phyloP scores from a whole-genome alignment of 768 basidiomycete genomes.

The Lepiota venenata region DNA sequence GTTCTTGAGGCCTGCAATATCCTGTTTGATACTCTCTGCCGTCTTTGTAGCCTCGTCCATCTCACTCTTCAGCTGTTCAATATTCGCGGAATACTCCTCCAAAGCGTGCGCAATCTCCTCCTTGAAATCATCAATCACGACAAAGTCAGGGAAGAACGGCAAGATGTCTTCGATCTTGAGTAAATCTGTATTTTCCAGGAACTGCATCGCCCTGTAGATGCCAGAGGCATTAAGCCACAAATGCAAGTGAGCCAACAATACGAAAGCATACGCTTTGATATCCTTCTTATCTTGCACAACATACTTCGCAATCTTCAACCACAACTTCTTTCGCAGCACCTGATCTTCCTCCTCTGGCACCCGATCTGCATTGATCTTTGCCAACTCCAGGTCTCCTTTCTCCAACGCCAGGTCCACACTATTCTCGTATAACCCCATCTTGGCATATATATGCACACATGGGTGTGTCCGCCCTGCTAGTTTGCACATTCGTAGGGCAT shows the following conservation, averaged over 20 bases:
- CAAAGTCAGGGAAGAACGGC: constrained; percentile 99
- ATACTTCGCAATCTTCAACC: constrained; percentile 98
- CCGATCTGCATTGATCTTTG: constrained; percentile 93
- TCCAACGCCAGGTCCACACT: constrained; percentile 93
- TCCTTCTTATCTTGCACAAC: constrained; percentile 98
- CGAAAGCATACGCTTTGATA: constrained; percentile 83
- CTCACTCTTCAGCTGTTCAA: constrained; percentile 84
- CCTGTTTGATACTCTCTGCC: constrained; percentile 91
- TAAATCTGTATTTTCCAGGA: constrained; percentile 90
- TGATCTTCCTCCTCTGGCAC: constrained; percentile 76
- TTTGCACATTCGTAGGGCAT: constrained; percentile 91
- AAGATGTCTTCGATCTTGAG: constrained; percentile 98
- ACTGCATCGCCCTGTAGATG: constrained; percentile 82
- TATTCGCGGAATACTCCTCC: constrained; percentile 91
- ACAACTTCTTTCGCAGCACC: constrained; percentile 85
- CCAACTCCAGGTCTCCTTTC: constrained; percentile 93
- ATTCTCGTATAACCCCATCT: constrained; percentile 97
- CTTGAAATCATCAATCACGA: constrained; percentile 99
- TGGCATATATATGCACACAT: constrained; percentile 95
- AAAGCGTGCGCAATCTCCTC: constrained; percentile 96
- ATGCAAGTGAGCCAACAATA: background rate
- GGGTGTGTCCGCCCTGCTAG: constrained; percentile 76
- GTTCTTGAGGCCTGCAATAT: constrained; percentile 79
- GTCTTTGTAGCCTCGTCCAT: constrained; percentile 95
- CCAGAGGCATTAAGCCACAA: background rate